Evolutionary conservation across 2,329 filamentous ascomycete genomes (phyloP).

Genomic region (Clonostachys sp.): DNA sequence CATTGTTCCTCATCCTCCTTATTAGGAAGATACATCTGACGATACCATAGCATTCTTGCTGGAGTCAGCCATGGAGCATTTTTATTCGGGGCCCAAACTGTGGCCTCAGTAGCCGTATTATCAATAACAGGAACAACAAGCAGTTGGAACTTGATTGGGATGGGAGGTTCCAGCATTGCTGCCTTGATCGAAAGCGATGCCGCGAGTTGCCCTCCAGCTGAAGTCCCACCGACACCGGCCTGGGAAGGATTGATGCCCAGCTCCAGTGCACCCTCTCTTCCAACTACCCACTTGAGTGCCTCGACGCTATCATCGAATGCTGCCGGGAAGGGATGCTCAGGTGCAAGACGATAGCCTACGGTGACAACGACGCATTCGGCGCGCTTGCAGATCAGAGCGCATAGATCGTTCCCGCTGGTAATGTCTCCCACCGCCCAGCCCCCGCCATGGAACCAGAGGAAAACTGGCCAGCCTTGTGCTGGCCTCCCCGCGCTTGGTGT

Average conservation of each 20-base stretch:
- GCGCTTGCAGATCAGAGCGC: conserved; percentile 21
- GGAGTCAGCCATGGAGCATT: conserved; percentile 23
- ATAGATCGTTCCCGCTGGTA: conserved; percentile 24
- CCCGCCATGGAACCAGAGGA: conserved; percentile 34
- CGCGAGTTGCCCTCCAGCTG: conserved; percentile 12
- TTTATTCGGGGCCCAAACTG: not conserved
- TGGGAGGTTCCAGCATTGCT: conserved; percentile 5
- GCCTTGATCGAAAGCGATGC: conserved; percentile 5
- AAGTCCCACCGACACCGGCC: conserved; percentile 21
- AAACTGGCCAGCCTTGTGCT: conserved; percentile 22
- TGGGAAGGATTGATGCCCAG: conserved; percentile 13
- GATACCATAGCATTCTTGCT: conserved; percentile 25
- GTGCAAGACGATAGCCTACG: conserved; percentile 26
- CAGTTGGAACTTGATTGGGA: conserved; percentile 5
- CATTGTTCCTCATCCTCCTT: conserved; percentile 14
- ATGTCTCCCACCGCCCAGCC: conserved; percentile 30
- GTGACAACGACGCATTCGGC: conserved; percentile 19
- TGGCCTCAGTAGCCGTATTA: conserved; percentile 8
- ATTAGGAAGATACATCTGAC: conserved; percentile 22
- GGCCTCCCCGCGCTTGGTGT: conserved; percentile 15
- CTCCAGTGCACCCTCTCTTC: conserved; percentile 8
- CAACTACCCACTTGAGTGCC: conserved; percentile 20
- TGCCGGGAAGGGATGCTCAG: conserved; percentile 25
- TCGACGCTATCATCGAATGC: conserved; percentile 25
- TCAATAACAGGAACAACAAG: conserved; percentile 25